Conservation (phyloP, 345 rosid genomes). For the Eucalyptus virginea region DNA sequence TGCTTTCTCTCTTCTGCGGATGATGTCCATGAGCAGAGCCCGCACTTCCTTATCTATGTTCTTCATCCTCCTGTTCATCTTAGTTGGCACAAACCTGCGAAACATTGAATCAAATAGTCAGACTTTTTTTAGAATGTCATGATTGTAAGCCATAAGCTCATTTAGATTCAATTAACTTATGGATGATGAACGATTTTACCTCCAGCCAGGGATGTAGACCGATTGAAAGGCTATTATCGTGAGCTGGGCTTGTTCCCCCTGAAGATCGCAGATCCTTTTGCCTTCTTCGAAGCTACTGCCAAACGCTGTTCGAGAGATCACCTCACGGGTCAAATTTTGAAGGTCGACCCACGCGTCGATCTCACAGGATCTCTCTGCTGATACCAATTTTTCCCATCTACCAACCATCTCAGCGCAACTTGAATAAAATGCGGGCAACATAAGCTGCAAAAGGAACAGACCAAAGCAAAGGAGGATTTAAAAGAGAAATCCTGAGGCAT, state of each 20-base stretch:
- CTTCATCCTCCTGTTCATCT: background rate
- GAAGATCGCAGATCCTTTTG: conserved; percentile 16
- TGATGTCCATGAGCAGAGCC: background rate
- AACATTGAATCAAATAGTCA: background rate
- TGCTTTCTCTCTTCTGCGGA: background rate
- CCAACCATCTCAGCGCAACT: conserved; percentile 8
- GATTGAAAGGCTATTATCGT: background rate
- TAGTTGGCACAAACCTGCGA: background rate
- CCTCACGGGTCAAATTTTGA: conserved; percentile 15
- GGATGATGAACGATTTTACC: background rate
- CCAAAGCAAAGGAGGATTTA: background rate
- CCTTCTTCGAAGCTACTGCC: conserved; percentile 30
- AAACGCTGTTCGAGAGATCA: conserved; percentile 32
- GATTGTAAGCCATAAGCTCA: background rate
- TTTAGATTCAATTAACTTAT: background rate
- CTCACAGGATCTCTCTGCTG: conserved; percentile 4
- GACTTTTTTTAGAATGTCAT: background rate
- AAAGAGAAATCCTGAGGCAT: background rate
- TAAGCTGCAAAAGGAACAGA: background rate
- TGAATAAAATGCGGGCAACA: conserved; percentile 10
- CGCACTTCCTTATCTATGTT: background rate
- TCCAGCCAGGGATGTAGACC: background rate
- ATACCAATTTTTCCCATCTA: conserved; percentile 10
- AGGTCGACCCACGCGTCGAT: conserved; percentile 26
- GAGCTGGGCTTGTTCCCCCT: background rate